Base-by-base conservation (phyloP, 2,329 filamentous ascomycete genomes). In the Xylaria multiplex region DNA sequence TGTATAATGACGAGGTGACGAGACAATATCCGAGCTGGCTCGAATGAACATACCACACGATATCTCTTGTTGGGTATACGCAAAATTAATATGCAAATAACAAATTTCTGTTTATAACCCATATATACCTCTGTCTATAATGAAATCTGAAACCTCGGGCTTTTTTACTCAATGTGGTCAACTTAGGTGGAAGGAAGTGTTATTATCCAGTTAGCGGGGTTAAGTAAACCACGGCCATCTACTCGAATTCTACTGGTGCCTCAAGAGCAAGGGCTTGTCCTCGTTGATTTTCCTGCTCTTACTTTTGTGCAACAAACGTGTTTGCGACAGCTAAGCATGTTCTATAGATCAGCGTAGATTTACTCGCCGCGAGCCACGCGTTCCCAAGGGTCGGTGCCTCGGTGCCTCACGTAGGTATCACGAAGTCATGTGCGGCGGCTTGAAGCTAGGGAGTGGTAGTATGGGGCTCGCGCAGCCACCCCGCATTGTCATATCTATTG, bases 1-100 rank as follows among this genome's bases (percentile, higher is more conserved):
- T 60, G 60, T 64, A 64, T 57, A 64, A 66, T 64, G 55, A 66
- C 54, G 43, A 52, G 52, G 60, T 64, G 40, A 66, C 54, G 54
- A 66, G 54, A 40, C 43, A 63, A 11, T 8, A 53, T 42, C 27
- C 37, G 61, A 64, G 52, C 60, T 53, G 52, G 61, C 56, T 64
- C 52, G 52, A 46, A 50, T 22, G 49, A 60, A 59, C 42, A 58
- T 32, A 58, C 40, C 37, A 9, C 35, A 27, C 43, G 40, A 22
- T 30, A 22, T 30, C 46, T 56, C 35, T 43, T 60, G 35, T 60
- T 53, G 2, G 11, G 55, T 50, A 64, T 64, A 59, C 52, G 42
- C 13, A 58, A 56, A 59, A 59, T 45, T 42, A 53, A 63, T 45
- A 49, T 37, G 42, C 11, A 32, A 13, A 50, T 35, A 27, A 27